Conservation (phyloP, 2,329 filamentous ascomycete species). For the Penicillium sp. region DNA sequence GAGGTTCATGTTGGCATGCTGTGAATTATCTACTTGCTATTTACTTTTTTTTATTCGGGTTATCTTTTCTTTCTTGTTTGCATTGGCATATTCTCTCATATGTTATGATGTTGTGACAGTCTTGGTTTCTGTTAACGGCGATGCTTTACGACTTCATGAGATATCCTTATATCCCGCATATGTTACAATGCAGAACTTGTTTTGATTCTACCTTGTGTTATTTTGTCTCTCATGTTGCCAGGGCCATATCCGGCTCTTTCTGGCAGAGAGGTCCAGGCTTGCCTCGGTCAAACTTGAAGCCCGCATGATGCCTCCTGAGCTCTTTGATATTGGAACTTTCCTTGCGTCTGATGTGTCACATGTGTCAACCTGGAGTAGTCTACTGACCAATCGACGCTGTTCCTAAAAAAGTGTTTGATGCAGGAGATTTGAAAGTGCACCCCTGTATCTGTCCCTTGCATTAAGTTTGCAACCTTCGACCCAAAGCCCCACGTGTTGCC, state of each 20-base stretch:
- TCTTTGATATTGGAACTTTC: slow-evolving; percentile 16
- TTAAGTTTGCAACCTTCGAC: slow-evolving; percentile 11
- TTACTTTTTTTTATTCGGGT: background rate
- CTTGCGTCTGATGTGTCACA: slow-evolving; percentile 25
- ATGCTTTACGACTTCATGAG: slow-evolving; percentile 17
- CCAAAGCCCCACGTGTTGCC: slow-evolving; percentile 18
- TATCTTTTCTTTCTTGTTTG: slow-evolving; percentile 2
- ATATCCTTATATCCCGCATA: slow-evolving; percentile 16
- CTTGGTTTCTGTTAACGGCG: slow-evolving; percentile 3
- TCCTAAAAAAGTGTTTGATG: slow-evolving; percentile 4
- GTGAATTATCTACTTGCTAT: slow-evolving; percentile 2
- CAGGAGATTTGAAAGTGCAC: slow-evolving; percentile 2
- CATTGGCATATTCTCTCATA: background rate
- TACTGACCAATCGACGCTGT: slow-evolving; percentile 1
- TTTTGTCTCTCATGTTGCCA: background rate
- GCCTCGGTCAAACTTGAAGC: background rate
- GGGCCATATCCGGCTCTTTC: background rate
- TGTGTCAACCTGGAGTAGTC: slow-evolving; percentile 5
- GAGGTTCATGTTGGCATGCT: slow-evolving; percentile 4
- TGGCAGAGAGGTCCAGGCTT: background rate
- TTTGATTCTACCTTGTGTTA: background rate
- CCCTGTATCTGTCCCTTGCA: slow-evolving; percentile 19
- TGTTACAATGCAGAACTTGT: slow-evolving; percentile 7
- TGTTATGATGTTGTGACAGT: background rate
- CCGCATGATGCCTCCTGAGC: slow-evolving; percentile 5